Conservation (phyloP, 2,329 filamentous ascomycete species). For the Fusarium miscanthi region DNA sequence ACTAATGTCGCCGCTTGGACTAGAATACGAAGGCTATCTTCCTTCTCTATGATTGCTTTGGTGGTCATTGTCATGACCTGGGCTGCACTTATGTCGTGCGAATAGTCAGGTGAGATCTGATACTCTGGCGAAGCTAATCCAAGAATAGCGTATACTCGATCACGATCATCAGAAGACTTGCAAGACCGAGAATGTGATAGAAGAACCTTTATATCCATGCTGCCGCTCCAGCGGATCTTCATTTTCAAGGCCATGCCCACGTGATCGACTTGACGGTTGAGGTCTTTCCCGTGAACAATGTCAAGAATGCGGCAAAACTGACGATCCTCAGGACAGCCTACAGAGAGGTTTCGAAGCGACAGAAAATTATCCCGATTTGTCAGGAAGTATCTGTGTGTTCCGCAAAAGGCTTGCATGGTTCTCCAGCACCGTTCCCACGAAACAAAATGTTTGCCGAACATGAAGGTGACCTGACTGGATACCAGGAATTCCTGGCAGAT, state of each 20-base stretch:
- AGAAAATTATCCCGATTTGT: fast-evolving
- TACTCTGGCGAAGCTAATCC: fast-evolving
- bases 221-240: fast-evolving
- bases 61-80: background rate
- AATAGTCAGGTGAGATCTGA: fast-evolving
- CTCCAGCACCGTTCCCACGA: background rate
- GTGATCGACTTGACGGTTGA: fast-evolving
- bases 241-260: fast-evolving
- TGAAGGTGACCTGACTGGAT: fast-evolving
- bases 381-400: fast-evolving
- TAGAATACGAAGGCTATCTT: fast-evolving
- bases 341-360: fast-evolving
- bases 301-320: background rate
- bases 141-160: background rate
- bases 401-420: fast-evolving
- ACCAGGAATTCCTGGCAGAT: background rate
- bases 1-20: fast-evolving
- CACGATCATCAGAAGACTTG: background rate
- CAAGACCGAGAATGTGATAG: background rate
- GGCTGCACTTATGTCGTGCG: fast-evolving
- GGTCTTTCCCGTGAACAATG: fast-evolving
- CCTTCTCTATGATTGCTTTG: background rate
- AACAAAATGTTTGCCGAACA: fast-evolving
- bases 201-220: fast-evolving
- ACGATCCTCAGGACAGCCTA: background rate